These are phyloP conservation scores for Adiantum capillusveneris DNA, from an alignment of 75 land plant genomes.

Conservation along the genomic window DNA sequence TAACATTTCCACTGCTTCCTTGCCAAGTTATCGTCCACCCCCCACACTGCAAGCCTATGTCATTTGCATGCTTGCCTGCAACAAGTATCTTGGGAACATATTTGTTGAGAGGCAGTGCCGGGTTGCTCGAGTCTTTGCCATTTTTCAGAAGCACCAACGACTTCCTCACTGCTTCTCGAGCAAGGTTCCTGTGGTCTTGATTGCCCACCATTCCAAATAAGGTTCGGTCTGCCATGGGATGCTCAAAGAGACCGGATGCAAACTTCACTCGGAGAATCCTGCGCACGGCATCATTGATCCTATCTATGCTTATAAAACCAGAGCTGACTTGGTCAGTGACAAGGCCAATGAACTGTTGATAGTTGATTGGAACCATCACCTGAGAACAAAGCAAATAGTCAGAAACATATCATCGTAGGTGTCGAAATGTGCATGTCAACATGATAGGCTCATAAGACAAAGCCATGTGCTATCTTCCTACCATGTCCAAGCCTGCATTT, in stretches of 20 bases:
- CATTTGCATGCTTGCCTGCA: slow-evolving; percentile 75
- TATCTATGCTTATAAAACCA: slow-evolving; percentile 38
- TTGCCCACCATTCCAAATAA: slow-evolving; percentile 41
- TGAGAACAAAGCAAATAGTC: slow-evolving; percentile 4
- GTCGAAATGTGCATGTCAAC: not conserved
- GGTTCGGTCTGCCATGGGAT: slow-evolving; percentile 52
- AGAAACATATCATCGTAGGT: not conserved
- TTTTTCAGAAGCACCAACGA: slow-evolving; percentile 50
- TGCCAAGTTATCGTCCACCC: slow-evolving; percentile 82
- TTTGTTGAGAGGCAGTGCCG: slow-evolving; percentile 61
- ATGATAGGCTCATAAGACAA: not conserved
- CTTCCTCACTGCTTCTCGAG: slow-evolving; percentile 38
- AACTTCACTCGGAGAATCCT: slow-evolving; percentile 81
- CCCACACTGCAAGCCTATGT: slow-evolving; percentile 86
- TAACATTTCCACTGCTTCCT: slow-evolving; percentile 54
- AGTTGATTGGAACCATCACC: slow-evolving; percentile 84
- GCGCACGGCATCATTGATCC: slow-evolving; percentile 81
- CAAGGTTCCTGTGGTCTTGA: slow-evolving; percentile 32
- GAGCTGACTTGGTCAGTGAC: slow-evolving; percentile 52
- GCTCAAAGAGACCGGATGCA: slow-evolving; percentile 55
- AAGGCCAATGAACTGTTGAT: slow-evolving; percentile 43
- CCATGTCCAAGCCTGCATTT: slow-evolving; percentile 90
- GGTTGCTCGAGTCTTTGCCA: slow-evolving; percentile 40
- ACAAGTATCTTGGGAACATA: slow-evolving; percentile 62
- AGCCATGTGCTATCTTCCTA: slow-evolving; percentile 1